A percentile compares a stretch with the other conserved stretches of the same genome.
phyloP scores from a whole-genome alignment of 176 grass and related monocot species.

The Areca catechu region DNA sequence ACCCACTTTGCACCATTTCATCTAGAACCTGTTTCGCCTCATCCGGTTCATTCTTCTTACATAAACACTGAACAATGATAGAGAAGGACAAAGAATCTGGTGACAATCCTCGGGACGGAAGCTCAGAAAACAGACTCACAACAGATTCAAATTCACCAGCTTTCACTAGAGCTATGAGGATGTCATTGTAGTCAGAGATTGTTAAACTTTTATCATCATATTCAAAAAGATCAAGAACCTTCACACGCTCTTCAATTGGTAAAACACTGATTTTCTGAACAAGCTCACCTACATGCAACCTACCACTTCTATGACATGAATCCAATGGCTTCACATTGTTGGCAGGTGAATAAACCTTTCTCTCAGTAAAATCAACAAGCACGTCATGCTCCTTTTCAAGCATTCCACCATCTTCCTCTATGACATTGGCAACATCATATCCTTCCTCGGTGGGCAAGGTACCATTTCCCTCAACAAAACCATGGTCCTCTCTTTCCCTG shows the following conservation, averaged over 20 bases:
- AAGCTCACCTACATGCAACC: slow-evolving; percentile 26
- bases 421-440: too few relatives aligned
- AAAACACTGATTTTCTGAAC: slow-evolving; percentile 47
- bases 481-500: too few relatives aligned
- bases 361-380: background rate
- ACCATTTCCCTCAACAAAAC: background rate
- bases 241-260: slow-evolving; percentile 65
- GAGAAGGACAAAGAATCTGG: slow-evolving; percentile 54
- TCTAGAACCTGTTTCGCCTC: slow-evolving; percentile 56
- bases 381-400: background rate
- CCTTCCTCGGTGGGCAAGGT: too few relatives aligned
- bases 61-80: slow-evolving; percentile 49
- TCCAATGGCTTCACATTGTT: background rate
- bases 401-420: background rate
- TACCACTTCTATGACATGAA: slow-evolving; percentile 4
- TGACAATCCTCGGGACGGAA: slow-evolving; percentile 25
- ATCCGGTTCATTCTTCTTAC: slow-evolving; percentile 51
- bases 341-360: background rate
- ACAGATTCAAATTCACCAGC: slow-evolving; percentile 45
- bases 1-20: slow-evolving; percentile 48
- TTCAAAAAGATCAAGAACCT: slow-evolving; percentile 68
- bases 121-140: slow-evolving; percentile 43
- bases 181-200: slow-evolving; percentile 87
- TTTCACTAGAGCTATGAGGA: slow-evolving; percentile 47
- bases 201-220: slow-evolving; percentile 47